Evolutionary conservation across 257 asterid genomes (phyloP).

Genomic region (Galeopsis tetrahit): DNA sequence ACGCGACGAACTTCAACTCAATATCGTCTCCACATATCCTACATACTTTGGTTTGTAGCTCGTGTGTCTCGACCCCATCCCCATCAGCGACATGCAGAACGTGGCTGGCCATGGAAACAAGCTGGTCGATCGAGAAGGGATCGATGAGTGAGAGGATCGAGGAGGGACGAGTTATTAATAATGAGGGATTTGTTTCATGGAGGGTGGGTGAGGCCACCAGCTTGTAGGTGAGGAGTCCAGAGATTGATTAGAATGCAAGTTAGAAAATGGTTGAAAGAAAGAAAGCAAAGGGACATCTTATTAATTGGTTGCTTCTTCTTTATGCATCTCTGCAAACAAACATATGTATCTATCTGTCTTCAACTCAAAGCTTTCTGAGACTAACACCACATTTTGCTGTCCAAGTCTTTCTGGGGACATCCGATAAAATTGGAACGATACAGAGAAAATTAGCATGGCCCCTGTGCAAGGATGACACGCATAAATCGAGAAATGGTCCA

Average conservation of each 20-base stretch:
- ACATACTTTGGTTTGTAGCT: constrained; percentile 10
- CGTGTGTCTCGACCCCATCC: constrained; percentile 3
- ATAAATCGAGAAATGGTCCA: background rate
- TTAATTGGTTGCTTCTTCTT: constrained; percentile 41
- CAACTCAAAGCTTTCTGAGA: constrained; percentile 32
- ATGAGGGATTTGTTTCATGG: constrained; percentile 12
- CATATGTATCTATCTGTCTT: constrained; percentile 32
- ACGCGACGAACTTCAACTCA: constrained; percentile 28
- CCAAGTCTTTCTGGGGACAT: background rate
- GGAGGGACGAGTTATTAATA: background rate
- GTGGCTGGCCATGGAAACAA: constrained; percentile 57
- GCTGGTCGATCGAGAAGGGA: background rate
- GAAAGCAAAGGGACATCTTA: constrained; percentile 39
- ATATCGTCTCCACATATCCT: constrained; percentile 36
- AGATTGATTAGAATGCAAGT: constrained; percentile 63
- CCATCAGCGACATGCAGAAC: constrained; percentile 42
- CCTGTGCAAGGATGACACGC: too few relatives aligned
- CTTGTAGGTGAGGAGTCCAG: constrained; percentile 59
- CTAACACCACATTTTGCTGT: constrained; percentile 10
- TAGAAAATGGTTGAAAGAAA: constrained; percentile 33
- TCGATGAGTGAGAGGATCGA: constrained; percentile 27
- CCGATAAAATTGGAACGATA: too few relatives aligned
- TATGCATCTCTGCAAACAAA: constrained; percentile 34
- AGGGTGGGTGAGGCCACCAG: constrained; percentile 45
- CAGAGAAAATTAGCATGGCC: too few relatives aligned